Evolutionary conservation across 2,329 filamentous ascomycete species (phyloP).

Genomic region (Aspergillus fructus): DNA sequence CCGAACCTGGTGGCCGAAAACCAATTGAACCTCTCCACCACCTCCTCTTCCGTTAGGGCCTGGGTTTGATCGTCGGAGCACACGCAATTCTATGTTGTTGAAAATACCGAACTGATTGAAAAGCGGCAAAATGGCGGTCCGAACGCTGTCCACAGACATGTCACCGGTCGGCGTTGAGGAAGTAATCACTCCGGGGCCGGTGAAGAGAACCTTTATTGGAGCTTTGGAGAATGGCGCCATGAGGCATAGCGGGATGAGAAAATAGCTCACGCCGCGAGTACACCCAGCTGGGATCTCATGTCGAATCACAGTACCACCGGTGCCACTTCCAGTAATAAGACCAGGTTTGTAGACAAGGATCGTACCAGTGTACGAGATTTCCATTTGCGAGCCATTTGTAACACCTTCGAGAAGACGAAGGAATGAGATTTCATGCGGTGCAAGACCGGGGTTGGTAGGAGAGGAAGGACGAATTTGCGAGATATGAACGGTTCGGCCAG

Average conservation of each 20-base stretch:
- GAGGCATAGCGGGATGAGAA: conserved; percentile 82
- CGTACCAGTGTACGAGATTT: conserved; percentile 95
- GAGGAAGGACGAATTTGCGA: conserved; percentile 89
- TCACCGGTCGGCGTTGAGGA: conserved; percentile 80
- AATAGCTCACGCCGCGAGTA: conserved; percentile 83
- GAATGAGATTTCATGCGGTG: conserved; percentile 91
- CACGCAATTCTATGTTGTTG: conserved; percentile 78
- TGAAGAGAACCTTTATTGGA: conserved; percentile 85
- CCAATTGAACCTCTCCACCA: conserved; percentile 86
- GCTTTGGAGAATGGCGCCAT: conserved; percentile 91
- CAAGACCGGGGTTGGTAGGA: conserved; percentile 81
- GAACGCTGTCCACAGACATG: conserved; percentile 87
- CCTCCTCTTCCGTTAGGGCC: conserved; percentile 74
- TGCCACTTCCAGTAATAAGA: conserved; percentile 80
- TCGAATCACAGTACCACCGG: conserved; percentile 68
- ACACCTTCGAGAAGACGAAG: conserved; percentile 89
- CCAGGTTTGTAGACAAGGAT: conserved; percentile 90
- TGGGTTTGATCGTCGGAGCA: conserved; percentile 76
- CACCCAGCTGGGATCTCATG: conserved; percentile 78
- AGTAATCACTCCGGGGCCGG: conserved; percentile 89
- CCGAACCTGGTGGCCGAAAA: conserved; percentile 90
- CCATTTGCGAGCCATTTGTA: conserved; percentile 92
- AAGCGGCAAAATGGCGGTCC: conserved; percentile 86
- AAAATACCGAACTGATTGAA: conserved; percentile 90
- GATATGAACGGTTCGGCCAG: conserved; percentile 84